A percentile compares a stretch with the other conserved stretches of the same genome.
Conservation (phyloP, 768 basidiomycete species). For the Macrolepiota fuliginosa region DNA sequence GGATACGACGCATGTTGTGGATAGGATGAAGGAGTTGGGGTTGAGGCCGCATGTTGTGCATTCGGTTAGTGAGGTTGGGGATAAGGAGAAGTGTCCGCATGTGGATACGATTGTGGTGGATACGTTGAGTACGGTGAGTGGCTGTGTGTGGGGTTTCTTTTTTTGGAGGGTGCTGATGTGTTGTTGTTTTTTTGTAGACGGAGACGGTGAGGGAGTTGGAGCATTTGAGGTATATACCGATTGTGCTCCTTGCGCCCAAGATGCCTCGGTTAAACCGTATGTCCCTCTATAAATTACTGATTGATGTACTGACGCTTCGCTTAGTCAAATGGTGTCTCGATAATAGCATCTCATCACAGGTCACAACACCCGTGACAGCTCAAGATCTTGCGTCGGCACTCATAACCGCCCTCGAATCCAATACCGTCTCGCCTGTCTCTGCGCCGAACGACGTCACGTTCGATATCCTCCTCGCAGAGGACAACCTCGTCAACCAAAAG, state of each 20-base stretch:
- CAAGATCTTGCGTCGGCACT: slow-evolving; percentile 92
- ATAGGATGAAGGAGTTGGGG: slow-evolving; percentile 75
- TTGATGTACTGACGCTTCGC: slow-evolving; percentile 5
- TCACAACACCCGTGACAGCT: slow-evolving; percentile 85
- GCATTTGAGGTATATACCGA: slow-evolving; percentile 93
- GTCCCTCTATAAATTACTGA: slow-evolving; percentile 21
- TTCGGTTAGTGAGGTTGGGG: slow-evolving; percentile 75
- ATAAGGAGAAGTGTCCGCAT: slow-evolving; percentile 79
- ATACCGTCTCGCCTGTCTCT: slow-evolving; percentile 86
- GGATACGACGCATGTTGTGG: slow-evolving; percentile 73
- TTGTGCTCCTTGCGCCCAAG: slow-evolving; percentile 83
- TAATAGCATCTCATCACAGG: slow-evolving; percentile 93
- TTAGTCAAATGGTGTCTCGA: slow-evolving; percentile 95
- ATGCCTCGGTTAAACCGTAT: slow-evolving; percentile 73
- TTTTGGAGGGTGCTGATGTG: not conserved
- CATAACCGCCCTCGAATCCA: slow-evolving; percentile 91
- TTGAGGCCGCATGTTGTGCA: slow-evolving; percentile 76
- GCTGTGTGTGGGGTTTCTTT: slow-evolving; percentile 7
- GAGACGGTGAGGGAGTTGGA: slow-evolving; percentile 90
- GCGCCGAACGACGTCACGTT: slow-evolving; percentile 84
- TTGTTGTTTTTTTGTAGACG: slow-evolving; percentile 50
- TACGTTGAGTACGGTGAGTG: slow-evolving; percentile 74
- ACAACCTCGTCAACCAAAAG: slow-evolving; percentile 95
- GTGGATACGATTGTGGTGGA: slow-evolving; percentile 97
- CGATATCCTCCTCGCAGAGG: slow-evolving; percentile 95